Evolutionary conservation across 1,284 basidiomycete species (phyloP), one percentile per base, ranked within the genome.

Genomic region (Heliocybe sulcata): DNA sequence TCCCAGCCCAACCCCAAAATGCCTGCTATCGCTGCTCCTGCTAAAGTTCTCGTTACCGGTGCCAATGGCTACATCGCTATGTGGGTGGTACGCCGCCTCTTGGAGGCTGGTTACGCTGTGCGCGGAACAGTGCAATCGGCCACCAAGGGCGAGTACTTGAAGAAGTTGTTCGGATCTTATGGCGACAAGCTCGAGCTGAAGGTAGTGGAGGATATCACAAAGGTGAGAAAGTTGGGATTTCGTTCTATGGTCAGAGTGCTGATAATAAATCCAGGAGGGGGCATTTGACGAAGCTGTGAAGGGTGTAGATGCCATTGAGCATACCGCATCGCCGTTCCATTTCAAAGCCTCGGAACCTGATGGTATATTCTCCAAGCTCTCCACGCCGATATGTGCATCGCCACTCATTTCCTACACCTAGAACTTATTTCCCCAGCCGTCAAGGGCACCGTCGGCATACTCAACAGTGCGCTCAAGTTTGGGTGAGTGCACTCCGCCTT

Each of bases 371-470:
- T 29, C 20, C 10, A 8, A n/a, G 6, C 22, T 16, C 3, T 22
- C 9, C 23, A 29, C 25, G 8, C n/a, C 27, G 25, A 26, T 49
- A 49, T 20, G 10, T 25, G n/a, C n/a, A n/a, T n/a, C n/a, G 16
- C 3, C 47, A 25, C 47, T 25, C 27, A 50, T n/a, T 20, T 42
- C 6, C 19, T 20, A 20, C 16, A 16, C 6, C 38, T n/a, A 53
- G 63, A 70, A 45, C 55, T 70, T 47, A 67, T 71, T 59, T 67
- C 67, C 1, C 86, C 87, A 0, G 87, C 87, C 4, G 72, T 88
- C 11, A 69, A 80, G 25, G 87, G 87, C 0, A 87, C 85, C 1
- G 62, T 75, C 0, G 77, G 80, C 33, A 73, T 87, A 3, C 71
- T 88, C 6, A 67, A 77, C 56, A 81, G 79, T 54, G 69, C 80